Percentiles rank a stretch among this genome's conserved stretches.
Evolutionary conservation across 2,329 filamentous ascomycete genomes (phyloP).

Genomic region (Colletotrichum camelliae): DNA sequence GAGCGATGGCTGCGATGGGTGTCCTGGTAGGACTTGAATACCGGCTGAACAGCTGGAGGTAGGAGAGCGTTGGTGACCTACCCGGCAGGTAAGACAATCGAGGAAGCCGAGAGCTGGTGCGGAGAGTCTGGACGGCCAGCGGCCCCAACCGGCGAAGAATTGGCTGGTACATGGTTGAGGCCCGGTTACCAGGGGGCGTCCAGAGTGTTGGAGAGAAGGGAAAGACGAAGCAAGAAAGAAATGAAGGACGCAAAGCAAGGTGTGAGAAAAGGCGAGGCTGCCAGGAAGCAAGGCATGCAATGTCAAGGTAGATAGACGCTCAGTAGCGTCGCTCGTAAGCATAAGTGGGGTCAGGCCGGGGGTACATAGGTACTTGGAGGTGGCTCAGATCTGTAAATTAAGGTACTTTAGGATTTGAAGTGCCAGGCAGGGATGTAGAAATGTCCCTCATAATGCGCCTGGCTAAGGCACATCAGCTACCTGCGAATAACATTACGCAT

Average conservation of each 20-base stretch:
- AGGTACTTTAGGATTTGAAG: background rate
- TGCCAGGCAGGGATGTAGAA: background rate
- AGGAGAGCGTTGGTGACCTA: background rate
- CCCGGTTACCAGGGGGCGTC: background rate
- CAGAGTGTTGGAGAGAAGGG: background rate
- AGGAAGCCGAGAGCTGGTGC: background rate
- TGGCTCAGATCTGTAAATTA: background rate
- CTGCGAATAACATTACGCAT: background rate
- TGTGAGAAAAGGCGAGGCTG: background rate
- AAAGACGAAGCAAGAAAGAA: background rate
- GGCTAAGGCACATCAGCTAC: background rate
- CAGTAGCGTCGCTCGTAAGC: background rate
- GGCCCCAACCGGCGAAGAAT: background rate
- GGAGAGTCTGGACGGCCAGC: background rate
- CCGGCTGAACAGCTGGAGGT: background rate
- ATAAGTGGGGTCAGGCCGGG: background rate
- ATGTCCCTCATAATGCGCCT: background rate
- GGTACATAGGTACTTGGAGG: background rate
- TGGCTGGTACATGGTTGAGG: background rate
- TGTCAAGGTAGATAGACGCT: background rate
- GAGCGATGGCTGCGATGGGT: background rate
- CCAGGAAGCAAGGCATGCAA: background rate
- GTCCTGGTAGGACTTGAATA: background rate
- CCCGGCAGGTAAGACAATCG: background rate
- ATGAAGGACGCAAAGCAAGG: background rate